These are phyloP conservation scores for Penicillium coprophilum DNA, from an alignment of 495 filamentous ascomycete genomes.

Conservation along the genomic window DNA sequence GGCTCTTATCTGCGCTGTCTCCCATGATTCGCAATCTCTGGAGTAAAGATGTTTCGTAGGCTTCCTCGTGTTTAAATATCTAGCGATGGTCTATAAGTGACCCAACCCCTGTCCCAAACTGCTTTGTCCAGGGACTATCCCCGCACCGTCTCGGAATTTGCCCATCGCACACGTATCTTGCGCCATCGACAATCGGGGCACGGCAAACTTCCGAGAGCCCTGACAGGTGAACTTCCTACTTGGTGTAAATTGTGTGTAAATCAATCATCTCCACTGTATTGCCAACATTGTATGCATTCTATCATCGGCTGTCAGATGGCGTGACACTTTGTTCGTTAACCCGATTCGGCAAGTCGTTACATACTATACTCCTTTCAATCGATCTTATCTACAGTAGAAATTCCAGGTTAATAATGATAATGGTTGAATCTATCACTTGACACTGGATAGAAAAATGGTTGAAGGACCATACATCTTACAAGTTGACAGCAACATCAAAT, in stretches of 20 bases:
- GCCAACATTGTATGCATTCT: conserved; percentile 20
- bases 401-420: background rate
- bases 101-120: background rate
- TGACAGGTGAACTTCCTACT: background rate
- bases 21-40: conserved; percentile 20
- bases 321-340: conserved; percentile 17
- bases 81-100: background rate
- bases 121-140: background rate
- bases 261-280: conserved; percentile 22
- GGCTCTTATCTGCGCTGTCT: conserved; percentile 8
- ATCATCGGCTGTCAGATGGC: conserved; percentile 27
- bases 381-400: background rate
- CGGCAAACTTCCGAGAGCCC: conserved; percentile 13
- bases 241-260: background rate
- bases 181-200: conserved; percentile 16
- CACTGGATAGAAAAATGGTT: background rate
- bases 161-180: conserved; percentile 13
- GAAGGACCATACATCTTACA: background rate
- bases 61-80: background rate
- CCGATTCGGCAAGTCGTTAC: background rate
- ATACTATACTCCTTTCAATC: background rate
- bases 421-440: background rate
- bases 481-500: background rate
- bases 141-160: conserved; percentile 9
- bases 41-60: background rate